Percentiles rank a stretch among this genome's conserved stretches.
Conservation (phyloP, 352 stramenopile species). For the Pythium dissotocum region DNA sequence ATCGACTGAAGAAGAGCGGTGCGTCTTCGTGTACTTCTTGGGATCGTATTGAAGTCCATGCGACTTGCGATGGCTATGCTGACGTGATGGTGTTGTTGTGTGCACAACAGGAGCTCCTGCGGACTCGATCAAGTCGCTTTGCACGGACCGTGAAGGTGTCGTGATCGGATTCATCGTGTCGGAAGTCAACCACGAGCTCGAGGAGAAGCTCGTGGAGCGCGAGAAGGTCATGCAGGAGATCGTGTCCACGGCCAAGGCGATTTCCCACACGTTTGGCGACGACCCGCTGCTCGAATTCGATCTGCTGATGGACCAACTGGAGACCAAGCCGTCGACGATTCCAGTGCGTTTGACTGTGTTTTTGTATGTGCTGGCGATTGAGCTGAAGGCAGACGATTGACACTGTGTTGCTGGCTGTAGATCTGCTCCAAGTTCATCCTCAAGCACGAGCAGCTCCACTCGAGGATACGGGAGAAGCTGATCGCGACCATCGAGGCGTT, state of each 20-base stretch:
- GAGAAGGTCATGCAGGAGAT: conserved; percentile 85
- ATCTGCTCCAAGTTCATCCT: conserved; percentile 86
- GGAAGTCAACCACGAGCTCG: conserved; percentile 85
- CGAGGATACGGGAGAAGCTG: conserved; percentile 70
- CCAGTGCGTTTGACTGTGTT: conserved; percentile 42
- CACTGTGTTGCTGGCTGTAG: conserved; percentile 31
- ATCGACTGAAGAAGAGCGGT: conserved; percentile 81
- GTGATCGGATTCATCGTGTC: conserved; percentile 87
- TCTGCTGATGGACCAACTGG: conserved; percentile 79
- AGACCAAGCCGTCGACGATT: conserved; percentile 84
- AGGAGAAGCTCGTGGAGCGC: conserved; percentile 72
- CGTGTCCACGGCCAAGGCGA: conserved; percentile 67
- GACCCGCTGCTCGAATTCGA: conserved; percentile 88
- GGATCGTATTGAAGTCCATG: neutral
- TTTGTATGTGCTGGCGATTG: neutral
- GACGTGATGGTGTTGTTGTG: conserved; percentile 3
- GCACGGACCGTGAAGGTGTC: conserved; percentile 78
- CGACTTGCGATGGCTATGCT: neutral
- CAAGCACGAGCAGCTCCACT: conserved; percentile 72
- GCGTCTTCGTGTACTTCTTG: conserved; percentile 19
- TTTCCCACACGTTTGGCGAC: conserved; percentile 71
- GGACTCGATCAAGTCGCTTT: conserved; percentile 84
- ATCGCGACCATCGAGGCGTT: conserved; percentile 63
- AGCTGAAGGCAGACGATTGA: neutral
- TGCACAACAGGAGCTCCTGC: conserved; percentile 53